Evolutionary conservation across 192 early-diverging fungal genomes (phyloP).

Genomic region (Borealophlyctis nickersoniae): DNA sequence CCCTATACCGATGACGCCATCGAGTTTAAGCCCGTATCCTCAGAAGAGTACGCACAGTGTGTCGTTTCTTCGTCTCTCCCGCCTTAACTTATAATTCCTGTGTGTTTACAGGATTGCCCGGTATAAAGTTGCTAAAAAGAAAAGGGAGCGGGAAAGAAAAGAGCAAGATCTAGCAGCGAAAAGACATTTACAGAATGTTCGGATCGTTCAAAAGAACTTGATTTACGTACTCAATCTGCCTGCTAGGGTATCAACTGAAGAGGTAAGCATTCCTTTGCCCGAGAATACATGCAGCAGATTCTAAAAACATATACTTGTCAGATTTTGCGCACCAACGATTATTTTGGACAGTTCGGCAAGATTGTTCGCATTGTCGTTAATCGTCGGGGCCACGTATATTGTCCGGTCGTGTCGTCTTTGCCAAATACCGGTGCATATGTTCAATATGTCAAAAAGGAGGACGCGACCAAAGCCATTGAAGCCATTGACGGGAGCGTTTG

Average conservation of each 20-base stretch:
- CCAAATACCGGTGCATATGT: constrained; percentile 80
- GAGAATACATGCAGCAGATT: neutral
- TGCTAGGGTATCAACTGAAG: constrained; percentile 80
- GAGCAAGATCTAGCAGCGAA: constrained; percentile 79
- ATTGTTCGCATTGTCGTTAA: constrained; percentile 93
- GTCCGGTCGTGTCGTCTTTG: constrained; percentile 46
- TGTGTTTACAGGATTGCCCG: constrained; percentile 47
- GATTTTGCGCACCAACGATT: constrained; percentile 79
- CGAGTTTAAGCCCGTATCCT: constrained; percentile 82
- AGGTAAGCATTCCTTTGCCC: constrained; percentile 48
- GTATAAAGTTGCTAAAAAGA: constrained; percentile 77
- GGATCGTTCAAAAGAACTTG: constrained; percentile 96
- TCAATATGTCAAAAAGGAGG: constrained; percentile 87
- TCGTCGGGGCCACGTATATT: constrained; percentile 56
- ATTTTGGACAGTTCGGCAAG: constrained; percentile 98
- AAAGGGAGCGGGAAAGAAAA: constrained; percentile 86
- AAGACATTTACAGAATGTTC: constrained; percentile 78
- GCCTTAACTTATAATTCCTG: neutral
- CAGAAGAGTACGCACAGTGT: constrained; percentile 74
- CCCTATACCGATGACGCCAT: constrained; percentile 85
- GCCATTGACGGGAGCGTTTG: constrained; percentile 85
- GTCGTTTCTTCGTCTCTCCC: constrained; percentile 6
- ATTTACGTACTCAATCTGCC: constrained; percentile 96
- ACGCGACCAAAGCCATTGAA: constrained; percentile 89
- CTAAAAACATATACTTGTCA: constrained; percentile 22